Evolutionary conservation across 805 yeast species (phyloP), one percentile per base, ranked within the genome.

Genomic region (Saccharomycopsis oosterbeekiorum): DNA sequence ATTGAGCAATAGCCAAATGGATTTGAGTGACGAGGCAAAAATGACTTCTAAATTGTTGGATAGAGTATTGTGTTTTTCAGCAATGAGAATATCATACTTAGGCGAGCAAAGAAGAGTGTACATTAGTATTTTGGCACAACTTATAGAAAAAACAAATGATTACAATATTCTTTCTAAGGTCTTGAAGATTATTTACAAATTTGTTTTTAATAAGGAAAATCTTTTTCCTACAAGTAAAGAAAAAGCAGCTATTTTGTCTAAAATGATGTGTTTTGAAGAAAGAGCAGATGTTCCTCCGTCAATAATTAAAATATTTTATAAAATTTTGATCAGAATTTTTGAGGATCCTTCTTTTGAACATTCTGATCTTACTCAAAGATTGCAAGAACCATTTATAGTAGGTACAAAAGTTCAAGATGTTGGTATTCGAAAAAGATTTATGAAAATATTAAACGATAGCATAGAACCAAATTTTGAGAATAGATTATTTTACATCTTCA

Each of bases 101-200:
- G 97, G 97, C 1, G 99, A 94, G 67, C 97, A 94, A 69, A 82
- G 99, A 61, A 81, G 99, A 58, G 84, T 92, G 36, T 94, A 92
- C 70, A 74, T 94, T 65, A 85, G 96, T 0, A 76, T 92, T 9
- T 78, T 94, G 60, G 97, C 97, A 0, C 96, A 94, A 67, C 76
- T 93, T 65, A 89, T 94, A 65, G 99, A 94, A 67, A 80, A 96
- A 50, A 89, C 97, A 0, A 79, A 84, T 62, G 97, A 92, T 68
- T 84, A 83, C 62, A 83, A 80, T 36, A 80, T 94, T 10, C 76
- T 92, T 63, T 82, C 82, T 63, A 86, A 86, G 68, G 87, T 94
- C 53, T 83, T 93, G 26, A 78, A 79, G 29, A 84, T 91, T 65
- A 93, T 92, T 1, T 82, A 92, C 68, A 79, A 80, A 15, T 94